Percentiles rank a stretch among this genome's conserved stretches.
phyloP scores from a whole-genome alignment of 768 basidiomycete genomes.

The Lanmaoa pseudosensibilis region DNA sequence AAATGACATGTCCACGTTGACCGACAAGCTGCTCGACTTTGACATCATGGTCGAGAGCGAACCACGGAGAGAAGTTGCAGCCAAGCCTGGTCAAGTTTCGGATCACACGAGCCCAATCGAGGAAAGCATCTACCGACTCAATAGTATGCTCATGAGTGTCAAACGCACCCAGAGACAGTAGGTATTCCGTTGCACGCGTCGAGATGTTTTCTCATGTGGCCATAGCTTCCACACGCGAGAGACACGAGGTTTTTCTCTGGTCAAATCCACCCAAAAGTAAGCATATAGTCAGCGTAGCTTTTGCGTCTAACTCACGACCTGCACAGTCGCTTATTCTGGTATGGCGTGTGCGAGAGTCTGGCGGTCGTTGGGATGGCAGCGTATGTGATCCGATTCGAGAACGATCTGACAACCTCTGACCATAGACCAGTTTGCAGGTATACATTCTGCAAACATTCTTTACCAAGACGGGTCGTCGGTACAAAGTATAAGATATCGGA shows the following conservation, averaged over 20 bases:
- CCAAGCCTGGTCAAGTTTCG: constrained; percentile 81
- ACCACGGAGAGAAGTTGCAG: constrained; percentile 85
- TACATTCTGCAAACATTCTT: constrained; percentile 96
- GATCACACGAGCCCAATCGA: constrained; percentile 94
- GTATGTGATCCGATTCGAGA: constrained; percentile 47
- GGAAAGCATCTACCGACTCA: constrained; percentile 93
- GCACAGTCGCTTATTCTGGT: constrained; percentile 88
- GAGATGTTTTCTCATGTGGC: constrained; percentile 1
- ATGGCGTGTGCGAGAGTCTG: constrained; percentile 77
- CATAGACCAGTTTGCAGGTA: constrained; percentile 67
- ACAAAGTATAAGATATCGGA: constrained; percentile 65
- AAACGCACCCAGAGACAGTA: constrained; percentile 94
- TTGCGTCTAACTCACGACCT: background rate
- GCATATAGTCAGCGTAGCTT: constrained; percentile 5
- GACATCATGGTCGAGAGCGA: constrained; percentile 99
- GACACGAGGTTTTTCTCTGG: constrained; percentile 90
- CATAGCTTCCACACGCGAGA: constrained; percentile 90
- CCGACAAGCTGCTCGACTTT: constrained; percentile 92
- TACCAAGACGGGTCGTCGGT: constrained; percentile 86
- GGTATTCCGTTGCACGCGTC: constrained; percentile 32
- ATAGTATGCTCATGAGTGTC: constrained; percentile 82
- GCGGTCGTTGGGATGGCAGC: constrained; percentile 83
- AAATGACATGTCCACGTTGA: constrained; percentile 94
- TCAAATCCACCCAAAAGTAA: constrained; percentile 86
- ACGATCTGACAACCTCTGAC: constrained; percentile 9